Evolutionary conservation across 257 asterid genomes (phyloP).

Genomic region (Petunia axillaris): DNA sequence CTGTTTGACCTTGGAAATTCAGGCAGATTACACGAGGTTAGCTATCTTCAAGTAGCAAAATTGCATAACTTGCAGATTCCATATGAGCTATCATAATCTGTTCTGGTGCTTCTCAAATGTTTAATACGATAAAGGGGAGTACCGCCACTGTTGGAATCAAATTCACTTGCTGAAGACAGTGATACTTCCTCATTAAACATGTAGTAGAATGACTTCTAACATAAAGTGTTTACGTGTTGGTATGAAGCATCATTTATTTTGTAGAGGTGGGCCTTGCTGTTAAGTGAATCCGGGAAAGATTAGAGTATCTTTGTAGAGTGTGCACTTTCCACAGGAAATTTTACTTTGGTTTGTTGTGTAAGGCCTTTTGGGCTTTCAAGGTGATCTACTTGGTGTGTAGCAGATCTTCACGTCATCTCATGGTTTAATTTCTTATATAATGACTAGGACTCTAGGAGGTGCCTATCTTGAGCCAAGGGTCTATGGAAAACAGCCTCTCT

Average conservation of each 20-base stretch:
- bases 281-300: constrained; percentile 15
- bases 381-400: neutral
- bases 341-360: constrained; percentile 17
- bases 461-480: no score
- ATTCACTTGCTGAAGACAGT: neutral
- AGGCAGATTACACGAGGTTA: constrained; percentile 93
- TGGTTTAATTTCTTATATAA: neutral
- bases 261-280: constrained; percentile 14
- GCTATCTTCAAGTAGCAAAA: constrained; percentile 14
- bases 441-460: neutral
- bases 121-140: neutral
- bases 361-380: neutral
- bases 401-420: neutral
- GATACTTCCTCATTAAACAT: neutral
- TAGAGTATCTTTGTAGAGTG: neutral
- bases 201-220: neutral
- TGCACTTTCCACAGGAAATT: constrained; percentile 9
- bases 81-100: neutral
- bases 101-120: neutral
- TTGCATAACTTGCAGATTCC: neutral
- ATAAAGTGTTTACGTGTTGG: neutral
- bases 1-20: constrained; percentile 79
- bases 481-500: no score
- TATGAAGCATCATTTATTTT: constrained; percentile 3
- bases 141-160: neutral